Conservation (phyloP, 169 alveolate species). For the Besnoitia besnoiti region DNA sequence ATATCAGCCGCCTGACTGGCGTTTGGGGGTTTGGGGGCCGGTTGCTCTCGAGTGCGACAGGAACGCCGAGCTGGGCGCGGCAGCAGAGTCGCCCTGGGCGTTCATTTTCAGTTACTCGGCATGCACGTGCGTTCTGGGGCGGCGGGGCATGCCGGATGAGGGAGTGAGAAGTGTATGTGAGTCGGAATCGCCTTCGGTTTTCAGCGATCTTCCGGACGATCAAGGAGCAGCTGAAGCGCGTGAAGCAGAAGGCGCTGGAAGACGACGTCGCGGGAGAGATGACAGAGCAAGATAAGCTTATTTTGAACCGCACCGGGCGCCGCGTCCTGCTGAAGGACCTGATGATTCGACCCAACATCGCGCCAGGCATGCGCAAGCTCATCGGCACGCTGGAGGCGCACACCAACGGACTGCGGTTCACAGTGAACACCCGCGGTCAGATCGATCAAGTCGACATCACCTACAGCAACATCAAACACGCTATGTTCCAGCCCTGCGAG, state of each 20-base stretch:
- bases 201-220: slow-evolving; percentile 84
- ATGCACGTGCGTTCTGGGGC: too few relatives aligned
- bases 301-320: slow-evolving; percentile 81
- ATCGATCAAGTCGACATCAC: slow-evolving; percentile 90
- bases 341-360: slow-evolving; percentile 83
- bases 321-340: slow-evolving; percentile 81
- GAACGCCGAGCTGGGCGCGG: too few relatives aligned
- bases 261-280: slow-evolving; percentile 88
- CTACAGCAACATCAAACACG: slow-evolving; percentile 94
- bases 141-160: too few relatives aligned
- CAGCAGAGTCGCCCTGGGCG: too few relatives aligned
- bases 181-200: not conserved
- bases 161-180: not conserved
- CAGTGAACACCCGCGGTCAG: slow-evolving; percentile 55
- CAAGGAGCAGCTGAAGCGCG: slow-evolving; percentile 93
- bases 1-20: too few relatives aligned
- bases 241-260: slow-evolving; percentile 91
- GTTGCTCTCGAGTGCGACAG: too few relatives aligned
- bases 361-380: slow-evolving; percentile 69
- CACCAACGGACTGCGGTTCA: slow-evolving; percentile 92
- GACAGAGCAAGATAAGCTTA: slow-evolving; percentile 91
- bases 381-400: slow-evolving; percentile 96
- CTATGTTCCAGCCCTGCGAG: slow-evolving; percentile 97
- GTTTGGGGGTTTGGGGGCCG: too few relatives aligned
- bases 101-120: too few relatives aligned